Evolutionary conservation across 1,284 basidiomycete genomes (phyloP), one percentile per base, ranked within the genome.

Genomic region (Schizopora paradoxa): DNA sequence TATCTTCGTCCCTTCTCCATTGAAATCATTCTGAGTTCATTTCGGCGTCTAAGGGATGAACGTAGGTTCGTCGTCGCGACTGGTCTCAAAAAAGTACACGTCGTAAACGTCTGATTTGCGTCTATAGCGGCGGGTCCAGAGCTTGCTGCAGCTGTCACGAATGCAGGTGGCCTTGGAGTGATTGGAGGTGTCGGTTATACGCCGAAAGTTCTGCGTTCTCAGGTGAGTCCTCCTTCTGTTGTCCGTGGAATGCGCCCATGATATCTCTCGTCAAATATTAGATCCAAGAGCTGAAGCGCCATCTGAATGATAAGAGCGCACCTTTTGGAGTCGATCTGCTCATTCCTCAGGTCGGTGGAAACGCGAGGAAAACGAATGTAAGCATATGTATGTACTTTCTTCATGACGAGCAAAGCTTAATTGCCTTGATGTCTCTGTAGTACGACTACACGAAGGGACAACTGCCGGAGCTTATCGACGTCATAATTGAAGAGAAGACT

Each of bases 281-380:
- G 77, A 92, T 93, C 51, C 71, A 72, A 48, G 77, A 76, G 2
- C 66, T 92, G 48, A 94, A 92, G 67, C 69, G 70, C 26, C 70
- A 75, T 56, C 66, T 93, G 22, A 70, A 74, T 47, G 72, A 88
- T 63, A 77, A 78, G 60, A 80, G 79, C 41, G 79, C 76, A 21
- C 86, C 90, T 1, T 94, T 92, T 56, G 91, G 91, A 46, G 87
- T 94, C 38, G 91, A 94, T 61, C 69, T 93, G 40, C 75, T 92
- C 25, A 68, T 93, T 26, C 91, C 91, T 11, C 83, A 88, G 57
- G 75, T 92, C 16, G 88, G 86, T 23, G 86, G 83, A 23, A 79
- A 64, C 52, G 90, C 91, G 6, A 75, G 90, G 53, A 91, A 89
- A 70, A 92, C 89, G 19, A 92, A 92, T 62, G 84, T 85, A 62